These are phyloP conservation scores for Fusarium aywerte DNA, from an alignment of 2,329 filamentous ascomycete species.

Conservation along the genomic window DNA sequence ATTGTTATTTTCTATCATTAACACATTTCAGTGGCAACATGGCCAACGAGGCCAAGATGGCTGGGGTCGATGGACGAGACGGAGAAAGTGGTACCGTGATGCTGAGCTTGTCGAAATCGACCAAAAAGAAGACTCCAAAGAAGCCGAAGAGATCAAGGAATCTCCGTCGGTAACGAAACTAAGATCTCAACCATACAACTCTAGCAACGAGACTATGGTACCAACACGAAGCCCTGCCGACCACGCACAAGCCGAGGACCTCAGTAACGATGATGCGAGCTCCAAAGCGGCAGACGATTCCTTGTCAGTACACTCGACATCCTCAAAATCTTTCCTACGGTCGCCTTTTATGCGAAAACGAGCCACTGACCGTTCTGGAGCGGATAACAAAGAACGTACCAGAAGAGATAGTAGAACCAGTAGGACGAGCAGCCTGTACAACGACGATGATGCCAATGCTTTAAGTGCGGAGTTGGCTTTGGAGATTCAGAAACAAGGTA, in stretches of 20 bases:
- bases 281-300: slow-evolving; percentile 55
- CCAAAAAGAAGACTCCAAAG: slow-evolving; percentile 47
- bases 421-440: slow-evolving; percentile 56
- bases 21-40: slow-evolving; percentile 79
- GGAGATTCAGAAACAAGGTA: slow-evolving; percentile 63
- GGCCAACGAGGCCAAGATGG: slow-evolving; percentile 86
- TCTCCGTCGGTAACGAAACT: slow-evolving; percentile 40
- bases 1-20: background rate
- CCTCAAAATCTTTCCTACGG: slow-evolving; percentile 59
- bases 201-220: slow-evolving; percentile 53
- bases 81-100: slow-evolving; percentile 95
- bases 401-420: slow-evolving; percentile 57
- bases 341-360: slow-evolving; percentile 55
- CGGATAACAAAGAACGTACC: slow-evolving; percentile 52
- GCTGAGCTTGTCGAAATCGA: slow-evolving; percentile 88
- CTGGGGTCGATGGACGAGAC: slow-evolving; percentile 93
- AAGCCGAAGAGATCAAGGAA: slow-evolving; percentile 51
- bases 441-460: slow-evolving; percentile 55
- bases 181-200: slow-evolving; percentile 50
- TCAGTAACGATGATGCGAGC: slow-evolving; percentile 42
- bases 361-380: slow-evolving; percentile 51
- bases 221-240: slow-evolving; percentile 43
- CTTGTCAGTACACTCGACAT: slow-evolving; percentile 60
- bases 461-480: slow-evolving; percentile 60
- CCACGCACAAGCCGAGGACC: slow-evolving; percentile 43